phyloP scores from a whole-genome alignment of 768 basidiomycete species.

The Pulveroboletus sp. region DNA sequence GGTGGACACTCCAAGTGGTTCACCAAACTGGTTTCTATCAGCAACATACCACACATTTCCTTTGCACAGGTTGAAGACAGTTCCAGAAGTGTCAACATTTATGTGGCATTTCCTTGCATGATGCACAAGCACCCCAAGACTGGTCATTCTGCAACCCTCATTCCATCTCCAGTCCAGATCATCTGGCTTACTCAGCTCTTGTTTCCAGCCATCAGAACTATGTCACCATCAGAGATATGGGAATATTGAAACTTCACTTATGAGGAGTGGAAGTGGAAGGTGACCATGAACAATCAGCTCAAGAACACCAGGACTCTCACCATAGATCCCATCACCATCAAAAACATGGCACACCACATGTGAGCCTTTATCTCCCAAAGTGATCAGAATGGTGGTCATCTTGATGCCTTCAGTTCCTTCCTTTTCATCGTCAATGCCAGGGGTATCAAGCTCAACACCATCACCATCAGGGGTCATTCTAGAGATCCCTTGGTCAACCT shows the following conservation, averaged over 20 bases:
- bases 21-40: background rate
- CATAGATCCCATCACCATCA: background rate
- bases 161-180: background rate
- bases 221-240: constrained; percentile 1
- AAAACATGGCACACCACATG: background rate
- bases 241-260: constrained; percentile 7
- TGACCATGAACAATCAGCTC: constrained; percentile 2
- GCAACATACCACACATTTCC: constrained; percentile 2
- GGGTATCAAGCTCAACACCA: constrained; percentile 12
- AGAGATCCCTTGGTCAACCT: constrained; percentile 1
- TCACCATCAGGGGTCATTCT: constrained; percentile 1
- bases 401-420: constrained; percentile 10
- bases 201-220: constrained; percentile 4
- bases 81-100: constrained; percentile 3
- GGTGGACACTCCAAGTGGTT: constrained; percentile 1
- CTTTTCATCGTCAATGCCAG: constrained; percentile 12
- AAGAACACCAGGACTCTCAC: constrained; percentile 3
- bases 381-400: background rate
- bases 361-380: background rate
- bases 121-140: background rate
- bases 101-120: constrained; percentile 6
- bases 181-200: constrained; percentile 5
- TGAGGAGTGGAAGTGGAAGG: constrained; percentile 13
- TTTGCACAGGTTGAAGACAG: constrained; percentile 2
- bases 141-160: background rate